Percentiles rank a stretch among this genome's conserved stretches.
These are phyloP conservation scores for Gloeopeniophorella convolvens DNA, from an alignment of 768 basidiomycete species.

Conservation along the genomic window DNA sequence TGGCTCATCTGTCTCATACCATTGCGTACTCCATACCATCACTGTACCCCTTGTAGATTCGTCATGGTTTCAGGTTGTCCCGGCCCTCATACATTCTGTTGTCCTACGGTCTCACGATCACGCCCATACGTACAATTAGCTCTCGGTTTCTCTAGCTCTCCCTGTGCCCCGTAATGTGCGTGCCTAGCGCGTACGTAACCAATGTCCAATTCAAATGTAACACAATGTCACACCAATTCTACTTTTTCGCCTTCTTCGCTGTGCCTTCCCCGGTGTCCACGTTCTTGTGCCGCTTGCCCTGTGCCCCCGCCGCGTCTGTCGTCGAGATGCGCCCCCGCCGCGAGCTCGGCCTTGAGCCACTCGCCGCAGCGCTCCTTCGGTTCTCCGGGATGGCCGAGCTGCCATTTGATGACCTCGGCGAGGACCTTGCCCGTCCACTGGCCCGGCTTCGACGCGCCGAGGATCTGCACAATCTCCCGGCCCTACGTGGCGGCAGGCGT, in stretches of 20 bases:
- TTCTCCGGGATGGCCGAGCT: conserved; percentile 65
- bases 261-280: neutral
- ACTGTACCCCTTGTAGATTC: no score
- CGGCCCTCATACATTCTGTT: no score
- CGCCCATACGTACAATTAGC: no score
- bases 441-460: conserved; percentile 54
- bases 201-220: neutral
- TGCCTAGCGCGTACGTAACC: no score
- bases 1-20: no score
- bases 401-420: conserved; percentile 74
- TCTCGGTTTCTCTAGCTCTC: no score
- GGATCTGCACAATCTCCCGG: conserved; percentile 47
- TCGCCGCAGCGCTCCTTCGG: conserved; percentile 58
- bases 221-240: no score
- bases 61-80: no score
- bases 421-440: conserved; percentile 63
- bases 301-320: conserved; percentile 21
- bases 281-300: conserved; percentile 15
- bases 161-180: no score
- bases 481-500: conserved; percentile 47
- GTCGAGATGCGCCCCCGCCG: conserved; percentile 39
- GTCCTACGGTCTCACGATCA: no score
- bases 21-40: no score
- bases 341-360: conserved; percentile 61
- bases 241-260: conserved; percentile 17